Percentiles rank a stretch among this genome's conserved stretches.
phyloP scores from a whole-genome alignment of 768 basidiomycete species.

The Hemileccinum impolitum region DNA sequence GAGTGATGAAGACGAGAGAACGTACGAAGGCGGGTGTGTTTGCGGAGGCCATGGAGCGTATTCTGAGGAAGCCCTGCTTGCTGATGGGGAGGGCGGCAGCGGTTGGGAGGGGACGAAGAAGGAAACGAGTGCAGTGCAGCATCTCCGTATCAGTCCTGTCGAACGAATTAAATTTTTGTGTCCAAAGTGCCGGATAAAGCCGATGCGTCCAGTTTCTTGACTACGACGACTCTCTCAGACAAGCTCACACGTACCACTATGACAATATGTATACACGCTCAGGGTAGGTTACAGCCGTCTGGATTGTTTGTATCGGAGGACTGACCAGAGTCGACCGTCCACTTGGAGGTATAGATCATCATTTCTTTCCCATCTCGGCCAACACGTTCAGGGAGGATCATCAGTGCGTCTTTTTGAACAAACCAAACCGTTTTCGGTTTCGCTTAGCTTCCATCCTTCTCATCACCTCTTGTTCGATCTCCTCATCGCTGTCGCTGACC shows the following conservation, averaged over 20 bases:
- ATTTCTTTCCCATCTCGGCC: too few species aligned
- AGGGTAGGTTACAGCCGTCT: too few species aligned
- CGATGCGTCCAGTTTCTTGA: slow-evolving; percentile 7
- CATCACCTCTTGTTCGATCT: slow-evolving; percentile 71
- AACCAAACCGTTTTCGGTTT: slow-evolving; percentile 44
- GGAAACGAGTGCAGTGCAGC: slow-evolving; percentile 27
- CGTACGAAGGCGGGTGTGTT: slow-evolving; percentile 62
- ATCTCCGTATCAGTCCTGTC: slow-evolving; percentile 18
- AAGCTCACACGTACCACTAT: not conserved
- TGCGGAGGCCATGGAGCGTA: slow-evolving; percentile 57
- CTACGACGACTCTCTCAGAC: not conserved
- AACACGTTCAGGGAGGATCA: too few species aligned
- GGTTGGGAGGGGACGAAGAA: slow-evolving; percentile 26
- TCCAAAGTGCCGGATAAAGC: slow-evolving; percentile 19
- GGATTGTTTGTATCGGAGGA: too few species aligned
- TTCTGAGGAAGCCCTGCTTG: slow-evolving; percentile 7
- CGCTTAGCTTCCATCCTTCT: slow-evolving; percentile 56
- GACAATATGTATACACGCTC: not conserved
- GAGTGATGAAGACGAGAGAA: slow-evolving; percentile 8
- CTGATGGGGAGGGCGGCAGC: slow-evolving; percentile 21
- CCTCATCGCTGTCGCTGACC: slow-evolving; percentile 70
- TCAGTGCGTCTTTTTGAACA: slow-evolving; percentile 19
- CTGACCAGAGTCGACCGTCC: too few species aligned
- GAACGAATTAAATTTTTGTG: slow-evolving; percentile 14
- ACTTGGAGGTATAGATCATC: too few species aligned